Conservation (phyloP, 108 stramenopile species). For the Asterionellopsis glacialis region DNA sequence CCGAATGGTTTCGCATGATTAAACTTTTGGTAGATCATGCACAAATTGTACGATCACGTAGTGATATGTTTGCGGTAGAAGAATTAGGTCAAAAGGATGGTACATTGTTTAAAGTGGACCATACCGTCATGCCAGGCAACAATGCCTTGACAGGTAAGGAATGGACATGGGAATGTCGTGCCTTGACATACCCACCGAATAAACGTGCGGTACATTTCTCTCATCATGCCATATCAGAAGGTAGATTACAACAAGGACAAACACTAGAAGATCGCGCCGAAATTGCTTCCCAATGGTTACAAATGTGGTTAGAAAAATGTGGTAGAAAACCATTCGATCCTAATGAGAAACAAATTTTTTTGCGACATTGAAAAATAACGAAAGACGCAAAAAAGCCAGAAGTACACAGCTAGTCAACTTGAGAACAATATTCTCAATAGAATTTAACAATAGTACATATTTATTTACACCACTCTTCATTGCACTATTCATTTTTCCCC, state of each 20-base stretch:
- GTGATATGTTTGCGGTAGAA: conserved; percentile 5
- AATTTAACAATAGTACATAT: too few species aligned
- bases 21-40: not conserved
- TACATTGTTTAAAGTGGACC: not conserved
- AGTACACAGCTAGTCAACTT: too few species aligned
- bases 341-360: not conserved
- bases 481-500: too few species aligned
- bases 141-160: not conserved
- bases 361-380: too few species aligned
- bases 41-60: not conserved
- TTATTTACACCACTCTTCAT: too few species aligned
- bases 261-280: not conserved
- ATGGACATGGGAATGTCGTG: conserved; percentile 6
- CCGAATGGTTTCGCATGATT: conserved; percentile 3
- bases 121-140: not conserved
- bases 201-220: conserved; percentile 7
- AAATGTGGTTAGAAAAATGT: conserved; percentile 4
- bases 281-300: not conserved
- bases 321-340: not conserved
- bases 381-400: too few species aligned
- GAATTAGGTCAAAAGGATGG: not conserved
- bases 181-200: not conserved
- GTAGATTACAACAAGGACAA: not conserved
- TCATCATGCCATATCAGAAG: not conserved
- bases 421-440: too few species aligned